Evolutionary conservation across 2,329 filamentous ascomycete genomes (phyloP).

Genomic region (Pseudopyrenochaeta lycopersici): DNA sequence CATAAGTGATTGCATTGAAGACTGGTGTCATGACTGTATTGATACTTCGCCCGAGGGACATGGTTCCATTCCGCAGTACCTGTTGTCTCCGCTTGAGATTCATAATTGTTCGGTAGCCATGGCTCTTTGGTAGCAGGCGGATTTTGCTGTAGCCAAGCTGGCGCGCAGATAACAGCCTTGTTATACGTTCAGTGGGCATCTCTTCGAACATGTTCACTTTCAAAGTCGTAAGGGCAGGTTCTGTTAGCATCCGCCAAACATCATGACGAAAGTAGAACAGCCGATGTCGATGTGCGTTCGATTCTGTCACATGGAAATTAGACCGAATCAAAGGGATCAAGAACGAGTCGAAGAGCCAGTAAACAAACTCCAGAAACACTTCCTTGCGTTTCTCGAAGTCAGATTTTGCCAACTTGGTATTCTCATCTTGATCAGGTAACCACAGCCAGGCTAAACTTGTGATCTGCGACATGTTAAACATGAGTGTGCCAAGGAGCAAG

Average conservation of each 20-base stretch:
- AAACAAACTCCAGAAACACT: constrained; percentile 84
- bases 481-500: constrained; percentile 10
- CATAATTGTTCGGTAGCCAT: constrained; percentile 81
- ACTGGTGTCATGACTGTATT: constrained; percentile 77
- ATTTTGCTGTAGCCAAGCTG: constrained; percentile 80
- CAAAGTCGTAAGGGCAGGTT: constrained; percentile 74
- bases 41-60: constrained; percentile 69
- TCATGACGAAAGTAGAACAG: constrained; percentile 97
- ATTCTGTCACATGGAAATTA: constrained; percentile 96
- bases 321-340: constrained; percentile 85
- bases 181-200: constrained; percentile 66
- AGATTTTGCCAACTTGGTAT: constrained; percentile 70
- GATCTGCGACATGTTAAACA: constrained; percentile 61
- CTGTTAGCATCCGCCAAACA: constrained; percentile 80
- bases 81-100: constrained; percentile 77
- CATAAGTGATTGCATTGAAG: constrained; percentile 78
- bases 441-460: constrained; percentile 76
- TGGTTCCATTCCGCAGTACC: constrained; percentile 61
- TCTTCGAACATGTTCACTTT: constrained; percentile 82
- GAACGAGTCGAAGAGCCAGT: constrained; percentile 92
- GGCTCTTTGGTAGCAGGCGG: constrained; percentile 81
- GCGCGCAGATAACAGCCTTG: constrained; percentile 67
- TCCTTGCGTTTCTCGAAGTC: constrained; percentile 81
- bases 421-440: constrained; percentile 56
- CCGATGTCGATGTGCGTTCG: constrained; percentile 78